Base-by-base conservation (phyloP, 129 eudicot species). In the Deinandra increscens region DNA sequence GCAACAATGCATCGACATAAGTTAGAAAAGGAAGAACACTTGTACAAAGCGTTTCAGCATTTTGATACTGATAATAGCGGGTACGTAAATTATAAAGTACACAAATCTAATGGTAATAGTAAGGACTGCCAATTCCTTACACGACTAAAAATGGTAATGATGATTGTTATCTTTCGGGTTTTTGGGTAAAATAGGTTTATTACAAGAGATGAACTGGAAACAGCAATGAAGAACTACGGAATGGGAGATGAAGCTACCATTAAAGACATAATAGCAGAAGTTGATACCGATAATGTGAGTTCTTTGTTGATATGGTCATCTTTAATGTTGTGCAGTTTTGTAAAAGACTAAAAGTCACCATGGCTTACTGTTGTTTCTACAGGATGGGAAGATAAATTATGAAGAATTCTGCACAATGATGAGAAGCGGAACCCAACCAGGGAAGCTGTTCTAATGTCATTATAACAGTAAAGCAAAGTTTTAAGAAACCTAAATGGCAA, bases 1-100 rank as follows among this genome's bases (percentile, higher is more conserved):
- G 97, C 96, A 39, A 91, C 97, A 44, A 91, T 91, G 97, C 97
- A 91, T 70, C 81, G 93, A 73, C 89, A 88, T 83, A 88, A 81
- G 76, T 80, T 91, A 56, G 97, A 91, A 71, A 82, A 81, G 64
- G 97, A 91, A 23, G 97, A 91, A 59, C 78, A 88, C 60, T 71
- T 91, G 38, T 88, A 84, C 84, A 91, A 86, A 76, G 97, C 94
- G 20, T 91, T 91, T 73, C 96, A 80, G 34, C 80, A 81, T 80
- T 91, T 91, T 63, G 97, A 88, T 60, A 88, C 84, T 22, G 96
- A 91, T 60, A 77, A 71, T 26, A 91, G 96, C 54, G 97, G 96
- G 97, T 91, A 69, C 74, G 95, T 66, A 62, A 55, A 39, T 46
- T 29, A 39, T 66, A 54, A 59, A 60, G 34, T 18, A 60, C 20